Evolutionary conservation across 345 rosid species (phyloP), one percentile per base, ranked within the genome.

Genomic region (Syzygium aqueum): DNA sequence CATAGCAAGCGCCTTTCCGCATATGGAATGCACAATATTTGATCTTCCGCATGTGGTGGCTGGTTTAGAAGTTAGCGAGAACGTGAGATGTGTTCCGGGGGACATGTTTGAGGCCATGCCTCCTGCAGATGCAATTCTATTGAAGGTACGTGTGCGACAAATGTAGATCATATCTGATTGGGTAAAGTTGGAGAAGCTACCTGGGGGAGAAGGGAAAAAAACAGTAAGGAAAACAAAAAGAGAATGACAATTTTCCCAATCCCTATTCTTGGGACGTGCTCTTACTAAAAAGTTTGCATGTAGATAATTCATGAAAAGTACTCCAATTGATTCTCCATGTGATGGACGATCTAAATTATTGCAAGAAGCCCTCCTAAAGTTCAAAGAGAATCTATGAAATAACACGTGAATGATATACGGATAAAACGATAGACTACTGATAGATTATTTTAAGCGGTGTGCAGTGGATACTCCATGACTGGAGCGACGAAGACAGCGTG

Each of bases 61-160:
- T 12, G 89, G 56, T 27, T 86, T 88, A 85, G 61, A 86, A 77
- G 91, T 85, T 2, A 33, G 33, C 15, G 27, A 51, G 8, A 90
- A 91, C 53, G 84, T 90, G 87, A 88, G 77, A 27, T 93, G 51
- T 65, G 82, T 90, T 51, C 89, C 51, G 22, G 93, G 94, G 8
- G 87, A 91, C 84, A 90, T 93, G 94, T 88, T 91, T 49, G 53
- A 85, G 40, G 53, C 51, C 17, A 61, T 61, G 50, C 94, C 94
- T 5, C 28, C 90, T 3, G 91, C 90, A 12, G 87, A 93, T 77
- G 89, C 87, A 61, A 4, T 90, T 37, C 5, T 90, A 4, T 21
- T 93, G 1, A 90, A 90, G 94, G 93, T 89, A 86, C 27, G 85
- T 84, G 73, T 84, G 46, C 67, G 67, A 53, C 77, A 13, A 19